A percentile compares a stretch with the other conserved stretches of the same genome.
phyloP scores from a whole-genome alignment of 1,284 basidiomycete species.

The Hymenochaete sp. region DNA sequence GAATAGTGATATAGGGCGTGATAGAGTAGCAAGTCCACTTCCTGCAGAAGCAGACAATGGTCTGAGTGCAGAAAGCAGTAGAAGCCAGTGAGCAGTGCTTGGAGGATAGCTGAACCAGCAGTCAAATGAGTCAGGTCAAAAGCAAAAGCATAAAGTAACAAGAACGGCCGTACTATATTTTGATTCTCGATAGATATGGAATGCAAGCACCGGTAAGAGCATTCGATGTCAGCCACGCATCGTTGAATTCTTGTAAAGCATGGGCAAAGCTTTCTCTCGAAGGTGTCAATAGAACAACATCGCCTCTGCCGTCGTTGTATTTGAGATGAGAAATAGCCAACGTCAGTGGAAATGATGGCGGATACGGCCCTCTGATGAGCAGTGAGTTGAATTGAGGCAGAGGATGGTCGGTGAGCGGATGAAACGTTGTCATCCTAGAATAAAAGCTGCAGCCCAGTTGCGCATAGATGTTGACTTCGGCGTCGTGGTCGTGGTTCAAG shows the following conservation, averaged over 20 bases:
- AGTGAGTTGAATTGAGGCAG: slow-evolving; percentile 41
- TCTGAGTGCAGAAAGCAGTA: slow-evolving; percentile 44
- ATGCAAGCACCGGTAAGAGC: slow-evolving; percentile 37
- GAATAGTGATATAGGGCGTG: slow-evolving; percentile 41
- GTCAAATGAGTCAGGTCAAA: slow-evolving; percentile 14
- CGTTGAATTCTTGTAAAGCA: slow-evolving; percentile 40
- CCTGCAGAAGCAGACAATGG: slow-evolving; percentile 9
- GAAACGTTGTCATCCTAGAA: slow-evolving; percentile 33
- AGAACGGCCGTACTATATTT: slow-evolving; percentile 39
- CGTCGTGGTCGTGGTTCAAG: slow-evolving; percentile 23
- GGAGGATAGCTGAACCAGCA: slow-evolving; percentile 51
- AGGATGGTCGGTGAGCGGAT: slow-evolving; percentile 29
- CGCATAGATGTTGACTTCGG: too few relatives aligned
- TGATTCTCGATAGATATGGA: slow-evolving; percentile 36
- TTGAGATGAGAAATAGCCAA: slow-evolving; percentile 40
- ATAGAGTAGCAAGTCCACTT: slow-evolving; percentile 33
- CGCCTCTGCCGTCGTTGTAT: slow-evolving; percentile 26
- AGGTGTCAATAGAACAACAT: slow-evolving; percentile 44
- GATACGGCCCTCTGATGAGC: slow-evolving; percentile 45
- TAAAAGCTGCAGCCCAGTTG: too few relatives aligned
- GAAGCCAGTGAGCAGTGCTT: slow-evolving; percentile 46
- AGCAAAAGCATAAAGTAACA: slow-evolving; percentile 8
- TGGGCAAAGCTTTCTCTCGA: slow-evolving; percentile 34
- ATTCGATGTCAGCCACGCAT: slow-evolving; percentile 43
- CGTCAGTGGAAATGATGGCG: slow-evolving; percentile 49